Evolutionary conservation across 169 alveolate genomes (phyloP).

Genomic region (Amoebophrya sp.): DNA sequence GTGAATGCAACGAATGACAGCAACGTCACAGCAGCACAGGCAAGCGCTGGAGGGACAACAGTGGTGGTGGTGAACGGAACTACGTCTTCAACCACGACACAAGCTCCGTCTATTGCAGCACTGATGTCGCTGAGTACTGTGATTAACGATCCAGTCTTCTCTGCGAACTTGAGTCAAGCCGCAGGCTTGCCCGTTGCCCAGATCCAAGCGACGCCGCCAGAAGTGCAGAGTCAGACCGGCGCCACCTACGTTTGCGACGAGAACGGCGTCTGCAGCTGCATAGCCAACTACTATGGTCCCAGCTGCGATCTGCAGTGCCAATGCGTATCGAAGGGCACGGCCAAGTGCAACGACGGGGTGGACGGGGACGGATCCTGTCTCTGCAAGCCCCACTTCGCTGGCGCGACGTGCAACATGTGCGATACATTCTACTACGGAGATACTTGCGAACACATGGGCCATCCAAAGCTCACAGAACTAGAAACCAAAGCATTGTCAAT

Average conservation of each 20-base stretch:
- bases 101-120: background rate
- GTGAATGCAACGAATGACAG: background rate
- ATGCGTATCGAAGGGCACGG: background rate
- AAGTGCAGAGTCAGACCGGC: background rate
- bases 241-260: background rate
- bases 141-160: background rate
- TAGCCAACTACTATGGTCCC: background rate
- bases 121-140: background rate
- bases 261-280: slow-evolving; percentile 3
- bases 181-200: background rate
- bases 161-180: background rate
- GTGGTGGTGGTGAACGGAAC: too few relatives aligned
- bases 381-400: background rate
- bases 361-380: background rate
- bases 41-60: too few relatives aligned
- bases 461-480: background rate
- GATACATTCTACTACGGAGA: slow-evolving; percentile 1
- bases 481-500: background rate
- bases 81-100: background rate
- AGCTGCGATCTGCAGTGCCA: background rate
- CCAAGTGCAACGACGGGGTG: background rate
- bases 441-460: background rate
- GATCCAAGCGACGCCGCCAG: background rate
- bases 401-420: background rate
- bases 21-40: background rate